Percentiles rank a stretch among this genome's conserved stretches.
Conservation (phyloP, 148 eudicot species). For the Chenopodium suecicum region DNA sequence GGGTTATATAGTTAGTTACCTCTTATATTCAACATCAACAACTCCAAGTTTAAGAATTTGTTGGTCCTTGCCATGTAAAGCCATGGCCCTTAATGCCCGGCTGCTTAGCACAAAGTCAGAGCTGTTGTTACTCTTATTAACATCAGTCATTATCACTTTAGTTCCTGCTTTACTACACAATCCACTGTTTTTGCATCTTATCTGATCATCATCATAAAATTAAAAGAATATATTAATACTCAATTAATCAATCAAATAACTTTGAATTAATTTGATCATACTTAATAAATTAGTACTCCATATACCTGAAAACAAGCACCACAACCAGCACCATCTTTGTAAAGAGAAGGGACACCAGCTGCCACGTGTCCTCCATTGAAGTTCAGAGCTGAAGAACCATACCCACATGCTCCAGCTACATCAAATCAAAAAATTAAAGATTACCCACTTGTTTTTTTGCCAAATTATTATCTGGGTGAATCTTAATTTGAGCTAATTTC, state of each 20-base stretch:
- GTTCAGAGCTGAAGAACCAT: constrained; percentile 61
- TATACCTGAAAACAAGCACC: constrained; percentile 87
- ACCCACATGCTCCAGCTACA: constrained; percentile 82
- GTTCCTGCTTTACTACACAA: constrained; percentile 57
- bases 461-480: constrained; percentile 23
- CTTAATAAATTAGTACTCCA: too few species aligned
- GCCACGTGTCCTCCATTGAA: constrained; percentile 65
- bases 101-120: constrained; percentile 71
- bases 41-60: constrained; percentile 47
- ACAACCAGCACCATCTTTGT: constrained; percentile 74
- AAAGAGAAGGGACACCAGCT: constrained; percentile 64
- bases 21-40: constrained; percentile 28
- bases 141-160: constrained; percentile 55
- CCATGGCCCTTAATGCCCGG: constrained; percentile 72
- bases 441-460: constrained; percentile 22
- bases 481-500: constrained; percentile 17
- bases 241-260: too few species aligned
- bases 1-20: constrained; percentile 13
- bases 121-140: constrained; percentile 40
- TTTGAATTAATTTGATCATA: too few species aligned
- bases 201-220: constrained; percentile 8
- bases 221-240: not conserved
- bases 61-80: constrained; percentile 51
- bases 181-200: constrained; percentile 53
- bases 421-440: constrained; percentile 20